phyloP scores from a whole-genome alignment of 768 basidiomycete genomes.

The Russula emetica region DNA sequence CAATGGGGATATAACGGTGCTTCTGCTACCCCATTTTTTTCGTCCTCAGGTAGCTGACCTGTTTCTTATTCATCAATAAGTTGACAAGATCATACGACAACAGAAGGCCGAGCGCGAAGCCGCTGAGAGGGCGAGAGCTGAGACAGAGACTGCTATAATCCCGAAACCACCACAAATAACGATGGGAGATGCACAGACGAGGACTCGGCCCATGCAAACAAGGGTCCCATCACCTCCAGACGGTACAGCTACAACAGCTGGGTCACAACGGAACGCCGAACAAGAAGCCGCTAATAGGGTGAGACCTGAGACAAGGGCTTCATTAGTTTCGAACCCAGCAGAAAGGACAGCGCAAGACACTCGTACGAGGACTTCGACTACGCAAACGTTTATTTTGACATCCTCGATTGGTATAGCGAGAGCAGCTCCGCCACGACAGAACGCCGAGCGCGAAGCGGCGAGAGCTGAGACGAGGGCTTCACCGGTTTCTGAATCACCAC shows the following conservation, averaged over 20 bases:
- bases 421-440: neutral
- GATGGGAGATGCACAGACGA: no score
- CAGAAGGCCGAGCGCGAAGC: conserved; percentile 65
- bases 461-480: no score
- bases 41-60: conserved; percentile 21
- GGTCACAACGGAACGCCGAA: conserved; percentile 63
- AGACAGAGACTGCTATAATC: no score
- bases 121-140: conserved; percentile 44
- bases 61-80: conserved; percentile 40
- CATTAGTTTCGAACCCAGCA: conserved; percentile 24
- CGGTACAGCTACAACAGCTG: no score
- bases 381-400: neutral
- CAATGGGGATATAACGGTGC: conserved; percentile 82
- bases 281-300: conserved; percentile 50
- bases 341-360: conserved; percentile 1
- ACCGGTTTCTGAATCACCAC: no score
- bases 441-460: no score
- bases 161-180: no score
- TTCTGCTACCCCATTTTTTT: conserved; percentile 20
- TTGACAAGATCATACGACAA: conserved; percentile 85
- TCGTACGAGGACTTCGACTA: conserved; percentile 6
- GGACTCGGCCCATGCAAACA: no score
- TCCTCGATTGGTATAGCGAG: neutral
- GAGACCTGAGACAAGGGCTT: conserved; percentile 36
- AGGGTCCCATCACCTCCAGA: no score